Base-by-base conservation (phyloP, 2,329 filamentous ascomycete genomes). In the Geoglossum cookeanum region DNA sequence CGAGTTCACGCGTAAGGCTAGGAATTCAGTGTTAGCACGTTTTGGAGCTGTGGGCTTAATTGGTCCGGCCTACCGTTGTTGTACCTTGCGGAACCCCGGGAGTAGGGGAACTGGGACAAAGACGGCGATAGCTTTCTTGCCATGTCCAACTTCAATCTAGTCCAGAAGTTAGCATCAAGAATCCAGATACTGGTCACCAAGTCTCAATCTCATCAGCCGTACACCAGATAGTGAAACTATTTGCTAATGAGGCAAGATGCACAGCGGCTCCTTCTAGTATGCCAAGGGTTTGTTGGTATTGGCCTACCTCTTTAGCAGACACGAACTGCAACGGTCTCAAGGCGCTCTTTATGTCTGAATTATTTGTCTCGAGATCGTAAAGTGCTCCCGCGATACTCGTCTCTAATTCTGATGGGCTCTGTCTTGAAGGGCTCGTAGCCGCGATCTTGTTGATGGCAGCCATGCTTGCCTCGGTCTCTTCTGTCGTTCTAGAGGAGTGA, bases 61-160 rank as follows among this genome's bases (percentile, higher is more conserved):
- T 32, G 49, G 17, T 42, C 56, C 59, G 63, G 75, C 84, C 77
- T 90, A 97, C 91, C 92, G 90, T 81, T 97, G 92, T 84, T 98
- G 92, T 74, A 95, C 88, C 73, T 92, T 90, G 87, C 97, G 92
- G 88, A 96, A 98, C 75, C 87, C 87, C 75, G 84, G 80, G 75
- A 98, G 88, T 76, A 94, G 88, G 78, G 92, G 92, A 75, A 98
- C 92, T 74, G 92, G 92, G 82, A 98, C 92, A 87, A 98, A 98
- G 87, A 98, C 94, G 82, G 95, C 91, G 80, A 98, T 92, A 73
- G 92, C 92, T 86, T 97, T 98, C 84, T 95, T 95, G 84, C 92
- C 92, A 81, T 97, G 90, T 81, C 92, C 92, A 79, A 97, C 91
- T 82, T 98, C 92, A 81, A 98, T 92, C 92, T 98, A 71, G 68